Conservation (phyloP, 768 basidiomycete genomes). For the Clathrus columnatus region DNA sequence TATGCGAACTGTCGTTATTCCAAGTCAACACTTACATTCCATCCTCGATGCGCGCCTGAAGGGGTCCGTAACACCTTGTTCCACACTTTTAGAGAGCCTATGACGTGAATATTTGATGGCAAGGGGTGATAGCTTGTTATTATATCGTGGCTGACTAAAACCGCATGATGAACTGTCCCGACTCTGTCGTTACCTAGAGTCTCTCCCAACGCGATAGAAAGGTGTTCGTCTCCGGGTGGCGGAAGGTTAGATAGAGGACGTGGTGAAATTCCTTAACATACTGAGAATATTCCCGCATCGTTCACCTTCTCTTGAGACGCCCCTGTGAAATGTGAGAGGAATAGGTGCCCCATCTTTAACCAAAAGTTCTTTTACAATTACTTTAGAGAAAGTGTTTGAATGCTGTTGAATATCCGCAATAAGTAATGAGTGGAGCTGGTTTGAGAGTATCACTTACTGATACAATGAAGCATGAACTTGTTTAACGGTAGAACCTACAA, state of each 20-base stretch:
- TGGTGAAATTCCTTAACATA: not conserved
- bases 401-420: no score
- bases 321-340: not conserved
- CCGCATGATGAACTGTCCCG: not conserved
- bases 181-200: not conserved
- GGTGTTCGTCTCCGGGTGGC: not conserved
- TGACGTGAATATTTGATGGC: not conserved
- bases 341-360: not conserved
- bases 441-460: no score
- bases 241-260: not conserved
- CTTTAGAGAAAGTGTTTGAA: not conserved
- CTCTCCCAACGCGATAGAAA: not conserved
- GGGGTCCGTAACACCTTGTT: constrained; percentile 7
- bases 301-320: not conserved
- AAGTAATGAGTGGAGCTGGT: no score
- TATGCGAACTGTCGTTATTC: no score
- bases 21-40: no score
- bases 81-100: not conserved
- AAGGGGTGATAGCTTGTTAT: not conserved
- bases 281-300: no score
- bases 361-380: not conserved
- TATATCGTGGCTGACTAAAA: no score
- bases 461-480: no score
- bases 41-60: not conserved
- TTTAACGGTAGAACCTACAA: no score